A percentile compares a stretch with the other conserved stretches of the same genome.
These are phyloP conservation scores for Camellia sinensis DNA, from an alignment of 148 eudicot species.

Conservation along the genomic window DNA sequence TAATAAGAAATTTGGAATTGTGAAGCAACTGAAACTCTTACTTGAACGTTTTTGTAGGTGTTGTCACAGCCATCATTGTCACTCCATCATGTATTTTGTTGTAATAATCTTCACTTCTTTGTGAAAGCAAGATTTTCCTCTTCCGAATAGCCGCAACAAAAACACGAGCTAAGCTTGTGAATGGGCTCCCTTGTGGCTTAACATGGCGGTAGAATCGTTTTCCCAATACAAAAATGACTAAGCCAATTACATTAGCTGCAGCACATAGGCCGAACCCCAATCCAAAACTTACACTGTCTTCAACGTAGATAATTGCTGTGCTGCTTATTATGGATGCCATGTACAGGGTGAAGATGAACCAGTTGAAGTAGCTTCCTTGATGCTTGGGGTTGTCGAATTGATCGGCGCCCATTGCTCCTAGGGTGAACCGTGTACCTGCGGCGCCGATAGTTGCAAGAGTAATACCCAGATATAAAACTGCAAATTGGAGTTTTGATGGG, in stretches of 20 bases:
- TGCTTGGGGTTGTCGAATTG: constrained; percentile 29
- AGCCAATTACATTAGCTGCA: constrained; percentile 27
- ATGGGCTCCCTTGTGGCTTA: constrained; percentile 39
- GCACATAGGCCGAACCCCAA: constrained; percentile 33
- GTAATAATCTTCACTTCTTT: constrained; percentile 24
- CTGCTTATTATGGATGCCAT: constrained; percentile 12
- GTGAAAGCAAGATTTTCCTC: constrained; percentile 22
- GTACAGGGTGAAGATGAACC: constrained; percentile 33
- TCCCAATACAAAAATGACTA: constrained; percentile 30
- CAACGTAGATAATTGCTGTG: constrained; percentile 40
- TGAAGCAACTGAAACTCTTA: constrained; percentile 13
- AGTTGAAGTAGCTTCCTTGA: constrained; percentile 42
- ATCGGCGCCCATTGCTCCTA: constrained; percentile 47
- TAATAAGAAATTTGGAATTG: neutral
- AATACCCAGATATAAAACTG: constrained; percentile 27
- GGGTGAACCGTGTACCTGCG: constrained; percentile 39
- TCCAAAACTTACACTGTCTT: constrained; percentile 46
- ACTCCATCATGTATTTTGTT: constrained; percentile 12
- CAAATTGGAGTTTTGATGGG: constrained; percentile 29
- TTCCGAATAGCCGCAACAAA: constrained; percentile 39
- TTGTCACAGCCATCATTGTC: neutral
- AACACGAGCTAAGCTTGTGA: constrained; percentile 33
- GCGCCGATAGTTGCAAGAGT: constrained; percentile 30
- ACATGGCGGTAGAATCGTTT: constrained; percentile 30
- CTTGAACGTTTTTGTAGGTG: constrained; percentile 40